These are phyloP conservation scores for Solanum etuberosum DNA, from an alignment of 257 asterid genomes.

Conservation along the genomic window DNA sequence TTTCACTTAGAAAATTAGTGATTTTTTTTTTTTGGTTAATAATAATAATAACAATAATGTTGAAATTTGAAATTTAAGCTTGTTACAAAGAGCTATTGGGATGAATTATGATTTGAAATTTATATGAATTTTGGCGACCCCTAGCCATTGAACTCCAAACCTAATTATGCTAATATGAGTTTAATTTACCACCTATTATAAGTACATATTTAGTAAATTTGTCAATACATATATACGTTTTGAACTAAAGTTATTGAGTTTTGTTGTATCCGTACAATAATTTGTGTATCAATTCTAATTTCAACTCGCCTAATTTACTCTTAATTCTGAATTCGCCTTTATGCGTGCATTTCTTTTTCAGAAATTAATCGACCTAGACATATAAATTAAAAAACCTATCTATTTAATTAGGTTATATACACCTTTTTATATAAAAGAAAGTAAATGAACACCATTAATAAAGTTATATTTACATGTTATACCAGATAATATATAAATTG, in stretches of 20 bases:
- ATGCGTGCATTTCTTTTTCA: too few relatives aligned
- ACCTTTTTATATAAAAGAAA: neutral
- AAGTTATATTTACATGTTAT: neutral
- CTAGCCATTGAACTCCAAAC: neutral
- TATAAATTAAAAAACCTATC: neutral
- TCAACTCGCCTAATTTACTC: neutral
- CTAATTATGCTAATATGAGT: too few relatives aligned
- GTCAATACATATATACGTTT: neutral
- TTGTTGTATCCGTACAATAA: neutral
- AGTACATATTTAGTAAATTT: neutral
- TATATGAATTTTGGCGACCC: too few relatives aligned
- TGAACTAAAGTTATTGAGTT: neutral
- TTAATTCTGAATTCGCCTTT: neutral
- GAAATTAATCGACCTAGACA: neutral
- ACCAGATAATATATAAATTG: neutral
- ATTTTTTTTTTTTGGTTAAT: too few relatives aligned
- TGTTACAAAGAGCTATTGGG: too few relatives aligned
- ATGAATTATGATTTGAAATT: too few relatives aligned
- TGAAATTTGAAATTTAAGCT: too few relatives aligned
- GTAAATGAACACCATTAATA: neutral
- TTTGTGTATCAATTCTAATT: neutral
- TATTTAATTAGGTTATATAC: neutral
- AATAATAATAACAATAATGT: too few relatives aligned
- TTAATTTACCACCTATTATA: neutral
- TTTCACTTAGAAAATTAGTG: neutral